Evolutionary conservation across 306 rosid species (phyloP), one percentile per base, ranked within the genome.

Genomic region (Carpinus fangiana): DNA sequence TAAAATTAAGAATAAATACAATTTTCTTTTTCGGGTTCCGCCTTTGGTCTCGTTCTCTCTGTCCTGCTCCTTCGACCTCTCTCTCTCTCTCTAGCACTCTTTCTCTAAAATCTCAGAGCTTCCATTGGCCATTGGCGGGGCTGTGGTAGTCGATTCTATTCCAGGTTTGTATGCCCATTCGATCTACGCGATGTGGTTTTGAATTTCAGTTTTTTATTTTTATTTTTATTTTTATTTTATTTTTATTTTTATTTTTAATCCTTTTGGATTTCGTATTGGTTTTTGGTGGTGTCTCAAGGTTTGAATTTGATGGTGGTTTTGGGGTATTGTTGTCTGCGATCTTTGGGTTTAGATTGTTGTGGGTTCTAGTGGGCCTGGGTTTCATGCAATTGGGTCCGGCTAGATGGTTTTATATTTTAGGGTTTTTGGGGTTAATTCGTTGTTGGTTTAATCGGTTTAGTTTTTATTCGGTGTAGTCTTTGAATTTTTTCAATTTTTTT

Each of bases 71-170:
- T 84, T 72, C 86, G 80, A 73, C 82, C 88, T 83, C 57, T 73
- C 65, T 73, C 65, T 73, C 36, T 81, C 78, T 71, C 28, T 73
- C 69, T 78, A 48, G 73, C 69, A 53, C 52, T 82, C 88, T 89
- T 85, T 93, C 87, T 84, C 86, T 80, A 86, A 80, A 89, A 86
- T 88, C 93, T 90, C 91, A 85, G 83, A 80, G 86, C 87, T 81
- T 76, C 70, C 89, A 66, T 85, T 80, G 83, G 85, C 85, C 88
- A 81, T 89, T 90, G 78, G 64, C 85, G 73, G 76, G 83, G 73
- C 91, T 81, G 79, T 76, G 82, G 76, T 80, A 78, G 77, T 88
- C 81, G 82, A 86, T 82, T 88, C 78, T 78, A 86, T 80, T 84
- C 81, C 87, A 91, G 98, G 98, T 95, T 84, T 76, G 88, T 89